Base-by-base conservation (phyloP, 208 protist species). In the Phytomonas sp. region DNA sequence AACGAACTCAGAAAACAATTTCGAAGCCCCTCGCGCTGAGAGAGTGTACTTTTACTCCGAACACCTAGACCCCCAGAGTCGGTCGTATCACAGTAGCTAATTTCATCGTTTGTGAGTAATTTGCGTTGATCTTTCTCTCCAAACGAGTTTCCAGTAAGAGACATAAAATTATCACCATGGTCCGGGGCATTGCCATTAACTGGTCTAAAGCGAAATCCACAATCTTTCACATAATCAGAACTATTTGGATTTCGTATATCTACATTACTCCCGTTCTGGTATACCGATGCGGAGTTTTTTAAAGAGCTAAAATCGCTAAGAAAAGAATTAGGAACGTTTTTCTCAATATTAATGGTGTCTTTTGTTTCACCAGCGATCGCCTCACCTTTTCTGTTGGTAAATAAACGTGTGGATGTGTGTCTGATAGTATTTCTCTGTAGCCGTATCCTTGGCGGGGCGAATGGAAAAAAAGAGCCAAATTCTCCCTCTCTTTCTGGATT, bases 351-450 rank as follows among this genome's bases (percentile, higher is more conserved):
- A 67, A 45, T 5, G 33, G 68, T 69, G 4, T 29, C n/a, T 40
- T 69, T 69, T 26, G n/a, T 70, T 42, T 69, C 66, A 34, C 64
- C 45, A 56, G 26, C 16, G 45, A 56, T 6, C 19, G 19, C 45
- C 26, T 56, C 16, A 56, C 6, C 23, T 56, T 26, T 26, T 56
- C 23, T 56, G 19, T 56, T 56, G 19, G 19, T 5, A 56, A 32
- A 59, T 63, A 59, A 68, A 70, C 34, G 59, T 64, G 61, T 42
- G 5, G 19, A n/a, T 67, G 62, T 40, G 60, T 63, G 56, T 23
- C 40, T 52, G 12, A 59, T 56, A 72, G 19, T 56, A 56, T 26
- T 56, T 56, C 16, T 19, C 19, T 56, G 45, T 26, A 11, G 45
- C 26, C 23, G 45, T 23, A 56, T 26, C 45, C 23, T 56, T 26